phyloP scores from a whole-genome alignment of 768 basidiomycete species.

The Tricholoma furcatifolium region DNA sequence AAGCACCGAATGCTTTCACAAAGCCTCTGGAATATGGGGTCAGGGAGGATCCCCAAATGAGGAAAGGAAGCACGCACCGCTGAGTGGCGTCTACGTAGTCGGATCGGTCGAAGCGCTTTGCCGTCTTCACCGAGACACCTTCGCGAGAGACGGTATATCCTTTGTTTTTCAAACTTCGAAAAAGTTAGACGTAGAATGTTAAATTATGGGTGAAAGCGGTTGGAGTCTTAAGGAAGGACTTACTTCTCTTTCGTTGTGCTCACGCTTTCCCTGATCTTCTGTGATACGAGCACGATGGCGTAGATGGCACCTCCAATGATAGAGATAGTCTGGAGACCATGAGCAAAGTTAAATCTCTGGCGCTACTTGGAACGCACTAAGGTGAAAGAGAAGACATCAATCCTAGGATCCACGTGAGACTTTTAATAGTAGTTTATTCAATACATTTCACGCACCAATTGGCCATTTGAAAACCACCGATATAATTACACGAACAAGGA shows the following conservation, averaged over 20 bases:
- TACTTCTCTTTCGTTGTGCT: conserved; percentile 56
- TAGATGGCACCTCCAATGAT: conserved; percentile 47
- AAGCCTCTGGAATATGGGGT: conserved; percentile 39
- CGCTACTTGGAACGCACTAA: conserved; percentile 27
- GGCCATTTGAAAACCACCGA: conserved; percentile 2
- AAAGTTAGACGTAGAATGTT: not conserved
- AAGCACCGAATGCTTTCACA: conserved; percentile 48
- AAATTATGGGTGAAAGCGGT: not conserved
- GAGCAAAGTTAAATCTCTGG: conserved; percentile 6
- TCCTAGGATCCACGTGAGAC: conserved; percentile 18
- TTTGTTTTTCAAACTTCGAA: conserved; percentile 50
- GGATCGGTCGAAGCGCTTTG: conserved; percentile 55
- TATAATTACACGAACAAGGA: too few relatives aligned
- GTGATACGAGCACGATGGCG: conserved; percentile 35
- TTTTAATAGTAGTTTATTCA: not conserved
- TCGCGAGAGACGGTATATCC: conserved; percentile 57
- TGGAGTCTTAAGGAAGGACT: conserved; percentile 15
- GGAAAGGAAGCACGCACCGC: conserved; percentile 38
- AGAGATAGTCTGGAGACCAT: conserved; percentile 40
- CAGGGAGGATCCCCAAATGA: not conserved
- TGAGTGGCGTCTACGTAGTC: conserved; percentile 75
- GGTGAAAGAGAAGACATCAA: conserved; percentile 41
- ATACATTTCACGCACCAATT: conserved; percentile 8
- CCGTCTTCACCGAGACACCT: conserved; percentile 67
- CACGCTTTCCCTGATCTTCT: conserved; percentile 39